These are phyloP conservation scores for Phalaenopsis equestris DNA, from an alignment of 106 monocot species.

Conservation along the genomic window DNA sequence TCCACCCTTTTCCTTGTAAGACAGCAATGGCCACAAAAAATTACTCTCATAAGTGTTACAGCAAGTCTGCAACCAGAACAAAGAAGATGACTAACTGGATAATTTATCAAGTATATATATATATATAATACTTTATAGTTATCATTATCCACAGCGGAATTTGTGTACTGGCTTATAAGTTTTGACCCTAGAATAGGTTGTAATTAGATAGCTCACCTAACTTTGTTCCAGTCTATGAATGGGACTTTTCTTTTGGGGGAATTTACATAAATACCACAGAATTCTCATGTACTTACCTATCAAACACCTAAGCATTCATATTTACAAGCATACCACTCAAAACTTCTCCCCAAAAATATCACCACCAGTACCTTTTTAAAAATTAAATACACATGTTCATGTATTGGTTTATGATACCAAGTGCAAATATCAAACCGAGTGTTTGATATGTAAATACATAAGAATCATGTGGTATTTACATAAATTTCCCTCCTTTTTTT, in stretches of 20 bases:
- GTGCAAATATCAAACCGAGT: too few species aligned
- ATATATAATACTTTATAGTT: background rate
- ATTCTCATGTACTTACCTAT: too few species aligned
- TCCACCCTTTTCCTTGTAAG: background rate
- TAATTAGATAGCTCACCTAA: slow-evolving; percentile 6
- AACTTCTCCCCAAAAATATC: too few species aligned
- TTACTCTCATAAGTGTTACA: background rate
- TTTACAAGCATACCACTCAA: too few species aligned
- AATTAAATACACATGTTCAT: too few species aligned
- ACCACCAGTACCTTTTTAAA: too few species aligned
- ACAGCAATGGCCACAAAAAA: background rate
- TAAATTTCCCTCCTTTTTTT: too few species aligned
- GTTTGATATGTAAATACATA: too few species aligned
- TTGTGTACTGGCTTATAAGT: background rate
- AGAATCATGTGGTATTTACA: too few species aligned
- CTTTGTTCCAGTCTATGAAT: background rate
- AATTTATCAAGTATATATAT: background rate
- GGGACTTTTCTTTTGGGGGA: background rate
- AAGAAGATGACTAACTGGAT: background rate
- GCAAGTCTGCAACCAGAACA: background rate
- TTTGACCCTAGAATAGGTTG: slow-evolving; percentile 2
- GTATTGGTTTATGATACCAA: too few species aligned
- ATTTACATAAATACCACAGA: too few species aligned
- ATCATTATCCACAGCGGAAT: background rate
- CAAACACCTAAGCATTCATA: too few species aligned